Conservation (phyloP, 2,329 filamentous ascomycete genomes). For the Cladosporium sp. region DNA sequence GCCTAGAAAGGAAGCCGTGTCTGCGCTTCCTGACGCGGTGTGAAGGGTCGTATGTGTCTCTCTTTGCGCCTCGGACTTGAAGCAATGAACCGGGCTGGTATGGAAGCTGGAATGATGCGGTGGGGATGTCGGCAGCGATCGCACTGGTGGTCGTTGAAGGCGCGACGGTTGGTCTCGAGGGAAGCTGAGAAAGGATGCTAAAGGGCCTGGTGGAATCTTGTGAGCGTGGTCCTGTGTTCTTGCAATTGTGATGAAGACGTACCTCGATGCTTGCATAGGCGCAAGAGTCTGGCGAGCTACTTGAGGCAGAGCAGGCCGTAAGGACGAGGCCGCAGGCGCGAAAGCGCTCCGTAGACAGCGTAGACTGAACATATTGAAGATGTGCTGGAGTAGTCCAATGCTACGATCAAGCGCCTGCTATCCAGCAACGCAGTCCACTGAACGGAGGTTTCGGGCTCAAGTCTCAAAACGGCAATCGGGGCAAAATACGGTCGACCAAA, state of each 20-base stretch:
- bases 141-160: constrained; percentile 10
- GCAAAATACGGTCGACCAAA: neutral
- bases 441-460: neutral
- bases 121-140: constrained; percentile 14
- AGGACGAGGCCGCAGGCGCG: constrained; percentile 5
- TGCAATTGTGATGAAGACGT: neutral
- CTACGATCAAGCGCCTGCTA: neutral
- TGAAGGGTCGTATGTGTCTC: constrained; percentile 56
- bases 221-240: neutral
- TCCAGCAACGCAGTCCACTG: neutral
- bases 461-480: constrained; percentile 1
- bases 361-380: constrained; percentile 17
- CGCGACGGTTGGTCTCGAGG: constrained; percentile 16
- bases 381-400: neutral
- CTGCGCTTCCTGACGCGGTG: constrained; percentile 57
- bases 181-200: constrained; percentile 19
- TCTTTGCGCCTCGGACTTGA: constrained; percentile 44
- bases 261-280: constrained; percentile 5
- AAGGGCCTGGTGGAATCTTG: constrained; percentile 17
- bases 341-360: constrained; percentile 16
- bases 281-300: constrained; percentile 3
- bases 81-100: constrained; percentile 28
- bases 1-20: constrained; percentile 54
- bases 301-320: constrained; percentile 9
- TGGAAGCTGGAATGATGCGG: constrained; percentile 16